phyloP scores from a whole-genome alignment of 257 asterid species.

The Mitragyna speciosa region DNA sequence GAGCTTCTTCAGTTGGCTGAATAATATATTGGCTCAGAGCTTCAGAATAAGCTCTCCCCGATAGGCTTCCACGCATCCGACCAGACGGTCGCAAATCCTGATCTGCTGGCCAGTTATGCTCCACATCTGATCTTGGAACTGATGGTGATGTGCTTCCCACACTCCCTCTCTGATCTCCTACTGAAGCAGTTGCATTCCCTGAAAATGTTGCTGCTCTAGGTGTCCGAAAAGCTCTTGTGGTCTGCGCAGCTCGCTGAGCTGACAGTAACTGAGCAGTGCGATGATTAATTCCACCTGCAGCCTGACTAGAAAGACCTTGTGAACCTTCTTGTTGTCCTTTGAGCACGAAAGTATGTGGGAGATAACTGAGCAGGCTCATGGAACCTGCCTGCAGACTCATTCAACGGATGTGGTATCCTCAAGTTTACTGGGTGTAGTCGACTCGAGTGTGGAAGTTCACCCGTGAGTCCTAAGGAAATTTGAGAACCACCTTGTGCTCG shows the following conservation, averaged over 20 bases:
- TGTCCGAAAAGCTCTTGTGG: slow-evolving; percentile 28
- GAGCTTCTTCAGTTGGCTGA: slow-evolving; percentile 53
- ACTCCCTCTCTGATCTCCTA: slow-evolving; percentile 34
- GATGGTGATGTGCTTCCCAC: slow-evolving; percentile 32
- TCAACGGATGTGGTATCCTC: slow-evolving; percentile 30
- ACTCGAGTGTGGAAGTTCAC: slow-evolving; percentile 28
- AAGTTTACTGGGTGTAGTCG: slow-evolving; percentile 28
- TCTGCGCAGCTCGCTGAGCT: slow-evolving; percentile 43
- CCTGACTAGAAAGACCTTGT: slow-evolving; percentile 27
- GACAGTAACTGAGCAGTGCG: slow-evolving; percentile 40
- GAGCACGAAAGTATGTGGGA: slow-evolving; percentile 30
- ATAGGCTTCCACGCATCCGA: slow-evolving; percentile 78
- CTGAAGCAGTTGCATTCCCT: slow-evolving; percentile 29
- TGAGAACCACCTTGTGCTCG: slow-evolving; percentile 37
- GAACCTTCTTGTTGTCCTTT: slow-evolving; percentile 27
- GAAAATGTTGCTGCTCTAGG: slow-evolving; percentile 32
- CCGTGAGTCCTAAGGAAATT: slow-evolving; percentile 21
- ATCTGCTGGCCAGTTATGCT: slow-evolving; percentile 23
- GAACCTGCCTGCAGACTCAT: slow-evolving; percentile 34
- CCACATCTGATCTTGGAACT: slow-evolving; percentile 23
- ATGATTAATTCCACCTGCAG: slow-evolving; percentile 21
- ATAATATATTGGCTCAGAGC: slow-evolving; percentile 41
- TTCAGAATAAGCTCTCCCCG: slow-evolving; percentile 57
- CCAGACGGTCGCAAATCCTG: slow-evolving; percentile 51
- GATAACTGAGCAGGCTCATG: slow-evolving; percentile 34